A percentile compares a stretch with the other conserved stretches of the same genome.
phyloP scores from a whole-genome alignment of 192 early-diverging fungal genomes.

The Oehlia diaphana region DNA sequence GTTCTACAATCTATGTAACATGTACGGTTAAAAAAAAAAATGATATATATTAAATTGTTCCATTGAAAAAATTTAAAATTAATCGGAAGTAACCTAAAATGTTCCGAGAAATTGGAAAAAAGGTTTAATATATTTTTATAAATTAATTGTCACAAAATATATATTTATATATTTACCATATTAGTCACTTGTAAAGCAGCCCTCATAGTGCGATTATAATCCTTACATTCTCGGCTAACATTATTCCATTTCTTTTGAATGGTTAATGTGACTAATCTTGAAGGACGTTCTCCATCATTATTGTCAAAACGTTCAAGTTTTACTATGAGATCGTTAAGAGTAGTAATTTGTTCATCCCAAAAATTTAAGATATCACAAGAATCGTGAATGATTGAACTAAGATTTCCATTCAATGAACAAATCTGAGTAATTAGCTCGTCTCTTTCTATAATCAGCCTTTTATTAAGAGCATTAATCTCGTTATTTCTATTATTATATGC shows the following conservation, averaged over 20 bases:
- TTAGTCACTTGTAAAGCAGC: neutral
- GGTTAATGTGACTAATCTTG: neutral
- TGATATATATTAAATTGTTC: too few relatives aligned
- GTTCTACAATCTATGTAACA: too few relatives aligned
- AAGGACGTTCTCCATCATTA: neutral
- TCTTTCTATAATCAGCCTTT: neutral
- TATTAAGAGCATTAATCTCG: neutral
- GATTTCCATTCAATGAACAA: neutral
- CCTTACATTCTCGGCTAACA: neutral
- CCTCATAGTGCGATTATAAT: neutral
- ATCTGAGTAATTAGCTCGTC: neutral
- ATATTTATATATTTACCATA: neutral
- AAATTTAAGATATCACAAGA: neutral
- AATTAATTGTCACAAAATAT: too few relatives aligned
- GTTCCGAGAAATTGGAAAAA: too few relatives aligned
- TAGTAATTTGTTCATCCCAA: neutral
- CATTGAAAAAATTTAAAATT: too few relatives aligned
- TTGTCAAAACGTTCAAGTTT: neutral
- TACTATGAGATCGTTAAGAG: neutral
- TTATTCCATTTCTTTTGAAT: neutral
- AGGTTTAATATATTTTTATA: too few relatives aligned
- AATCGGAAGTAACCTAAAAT: too few relatives aligned
- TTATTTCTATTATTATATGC: neutral
- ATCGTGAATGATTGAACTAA: neutral
- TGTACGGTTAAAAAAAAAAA: too few relatives aligned